Evolutionary conservation across 1,284 basidiomycete species (phyloP).

Genomic region (Trichosporon faecale): DNA sequence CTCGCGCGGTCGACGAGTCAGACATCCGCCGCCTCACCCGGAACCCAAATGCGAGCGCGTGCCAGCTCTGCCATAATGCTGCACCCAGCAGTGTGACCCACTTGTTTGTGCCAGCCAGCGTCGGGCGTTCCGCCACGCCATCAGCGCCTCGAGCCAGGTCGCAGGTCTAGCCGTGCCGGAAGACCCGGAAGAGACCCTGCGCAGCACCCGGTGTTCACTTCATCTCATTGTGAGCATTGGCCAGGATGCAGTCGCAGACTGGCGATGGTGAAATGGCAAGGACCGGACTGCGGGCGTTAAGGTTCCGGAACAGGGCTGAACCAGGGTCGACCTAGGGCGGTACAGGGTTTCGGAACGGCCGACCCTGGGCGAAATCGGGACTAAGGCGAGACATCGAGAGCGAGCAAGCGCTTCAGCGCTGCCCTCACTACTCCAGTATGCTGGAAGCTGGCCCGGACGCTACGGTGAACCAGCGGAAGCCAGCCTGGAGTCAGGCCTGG

Average conservation of each 20-base stretch:
- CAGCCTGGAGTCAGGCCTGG: no score
- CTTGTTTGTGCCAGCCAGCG: not conserved
- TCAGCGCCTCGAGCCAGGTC: not conserved
- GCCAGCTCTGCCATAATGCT: not conserved
- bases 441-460: no score
- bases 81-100: not conserved
- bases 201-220: not conserved
- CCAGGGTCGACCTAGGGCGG: not conserved
- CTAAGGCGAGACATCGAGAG: not conserved
- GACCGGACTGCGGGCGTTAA: not conserved
- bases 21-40: not conserved
- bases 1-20: not conserved
- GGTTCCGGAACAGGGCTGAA: slow-evolving; percentile 1
- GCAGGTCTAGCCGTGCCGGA: not conserved
- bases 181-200: not conserved
- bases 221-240: no score
- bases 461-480: no score
- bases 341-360: not conserved
- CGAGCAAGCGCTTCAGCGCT: not conserved
- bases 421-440: no score
- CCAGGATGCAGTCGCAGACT: not conserved
- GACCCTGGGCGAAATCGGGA: not conserved
- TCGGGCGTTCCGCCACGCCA: not conserved
- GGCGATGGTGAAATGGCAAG: not conserved
- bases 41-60: not conserved